Percentiles rank a stretch among this genome's conserved stretches.
phyloP scores from a whole-genome alignment of 2,329 filamentous ascomycete genomes.

The Magnaporthales sp. region DNA sequence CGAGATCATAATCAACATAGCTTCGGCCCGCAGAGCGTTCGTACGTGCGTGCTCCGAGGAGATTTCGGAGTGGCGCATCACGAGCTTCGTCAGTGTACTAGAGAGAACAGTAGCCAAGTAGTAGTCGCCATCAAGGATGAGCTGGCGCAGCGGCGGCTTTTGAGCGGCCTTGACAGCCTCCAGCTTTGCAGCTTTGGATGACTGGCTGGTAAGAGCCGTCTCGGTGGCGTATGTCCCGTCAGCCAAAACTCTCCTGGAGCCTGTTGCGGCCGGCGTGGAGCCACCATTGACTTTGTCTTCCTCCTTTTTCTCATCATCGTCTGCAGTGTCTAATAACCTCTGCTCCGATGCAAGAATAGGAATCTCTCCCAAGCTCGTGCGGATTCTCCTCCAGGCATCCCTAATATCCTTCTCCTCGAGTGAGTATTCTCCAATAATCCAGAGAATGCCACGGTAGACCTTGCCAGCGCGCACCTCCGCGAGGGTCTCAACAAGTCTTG shows the following conservation, averaged over 20 bases:
- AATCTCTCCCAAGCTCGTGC: constrained; percentile 89
- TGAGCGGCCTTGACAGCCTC: constrained; percentile 96
- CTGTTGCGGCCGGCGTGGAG: constrained; percentile 64
- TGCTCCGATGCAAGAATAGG: constrained; percentile 95
- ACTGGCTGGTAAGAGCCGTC: constrained; percentile 88
- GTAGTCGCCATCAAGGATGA: constrained; percentile 95
- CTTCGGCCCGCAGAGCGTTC: constrained; percentile 89
- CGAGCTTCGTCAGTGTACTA: constrained; percentile 90
- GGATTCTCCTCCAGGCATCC: constrained; percentile 94
- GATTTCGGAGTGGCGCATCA: constrained; percentile 94
- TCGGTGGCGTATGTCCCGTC: constrained; percentile 98
- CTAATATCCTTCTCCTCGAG: constrained; percentile 88
- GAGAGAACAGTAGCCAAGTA: constrained; percentile 93
- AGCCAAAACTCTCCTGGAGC: constrained; percentile 84
- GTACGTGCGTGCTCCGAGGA: constrained; percentile 79
- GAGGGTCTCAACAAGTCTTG: constrained; percentile 80
- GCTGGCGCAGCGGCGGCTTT: constrained; percentile 88
- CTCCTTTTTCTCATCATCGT: constrained; percentile 55
- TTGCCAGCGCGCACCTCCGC: constrained; percentile 93
- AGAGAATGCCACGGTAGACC: constrained; percentile 91
- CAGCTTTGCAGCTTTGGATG: constrained; percentile 78
- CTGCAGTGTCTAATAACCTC: constrained; percentile 77
- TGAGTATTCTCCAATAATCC: constrained; percentile 97
- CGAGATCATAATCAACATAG: constrained; percentile 99
- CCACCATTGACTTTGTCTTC: constrained; percentile 70